Percentiles rank a stretch among this genome's conserved stretches.
Evolutionary conservation across 106 monocot species (phyloP).

Genomic region (Apostasia shenzhenica): DNA sequence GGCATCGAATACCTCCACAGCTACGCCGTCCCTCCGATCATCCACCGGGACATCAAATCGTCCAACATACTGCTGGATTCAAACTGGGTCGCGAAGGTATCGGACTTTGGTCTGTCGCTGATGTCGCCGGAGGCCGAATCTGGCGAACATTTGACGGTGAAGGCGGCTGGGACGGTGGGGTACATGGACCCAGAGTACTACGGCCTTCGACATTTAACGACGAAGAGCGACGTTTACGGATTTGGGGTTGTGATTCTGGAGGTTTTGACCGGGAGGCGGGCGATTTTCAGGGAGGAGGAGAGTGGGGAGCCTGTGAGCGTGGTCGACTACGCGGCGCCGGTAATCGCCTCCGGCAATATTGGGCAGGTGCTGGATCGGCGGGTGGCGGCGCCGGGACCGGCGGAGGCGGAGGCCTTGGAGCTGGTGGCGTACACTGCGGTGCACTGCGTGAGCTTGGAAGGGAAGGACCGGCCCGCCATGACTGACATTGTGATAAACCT

Average conservation of each 20-base stretch:
- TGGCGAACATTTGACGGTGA: slow-evolving; percentile 8
- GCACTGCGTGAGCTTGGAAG: slow-evolving; percentile 55
- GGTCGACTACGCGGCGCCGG: slow-evolving; percentile 68
- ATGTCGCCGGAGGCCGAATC: slow-evolving; percentile 16
- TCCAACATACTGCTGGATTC: slow-evolving; percentile 61
- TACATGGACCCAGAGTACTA: slow-evolving; percentile 73
- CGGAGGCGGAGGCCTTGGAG: slow-evolving; percentile 76
- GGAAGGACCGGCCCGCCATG: slow-evolving; percentile 70
- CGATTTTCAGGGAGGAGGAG: slow-evolving; percentile 43
- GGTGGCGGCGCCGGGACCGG: slow-evolving; percentile 48
- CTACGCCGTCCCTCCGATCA: slow-evolving; percentile 54
- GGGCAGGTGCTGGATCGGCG: slow-evolving; percentile 42
- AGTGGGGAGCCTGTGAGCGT: slow-evolving; percentile 53
- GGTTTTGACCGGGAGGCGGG: slow-evolving; percentile 47
- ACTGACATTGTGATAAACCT: slow-evolving; percentile 48
- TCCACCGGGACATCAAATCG: slow-evolving; percentile 71
- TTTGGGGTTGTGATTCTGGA: slow-evolving; percentile 31
- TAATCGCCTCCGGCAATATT: slow-evolving; percentile 43
- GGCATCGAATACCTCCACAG: slow-evolving; percentile 62
- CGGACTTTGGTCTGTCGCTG: slow-evolving; percentile 61
- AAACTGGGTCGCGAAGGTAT: slow-evolving; percentile 42
- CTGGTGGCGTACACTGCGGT: slow-evolving; percentile 62
- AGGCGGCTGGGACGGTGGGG: slow-evolving; percentile 46
- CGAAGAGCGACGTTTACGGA: slow-evolving; percentile 67
- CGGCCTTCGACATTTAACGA: slow-evolving; percentile 31